Conservation (phyloP, 345 rosid genomes). For the Salix purpurea region DNA sequence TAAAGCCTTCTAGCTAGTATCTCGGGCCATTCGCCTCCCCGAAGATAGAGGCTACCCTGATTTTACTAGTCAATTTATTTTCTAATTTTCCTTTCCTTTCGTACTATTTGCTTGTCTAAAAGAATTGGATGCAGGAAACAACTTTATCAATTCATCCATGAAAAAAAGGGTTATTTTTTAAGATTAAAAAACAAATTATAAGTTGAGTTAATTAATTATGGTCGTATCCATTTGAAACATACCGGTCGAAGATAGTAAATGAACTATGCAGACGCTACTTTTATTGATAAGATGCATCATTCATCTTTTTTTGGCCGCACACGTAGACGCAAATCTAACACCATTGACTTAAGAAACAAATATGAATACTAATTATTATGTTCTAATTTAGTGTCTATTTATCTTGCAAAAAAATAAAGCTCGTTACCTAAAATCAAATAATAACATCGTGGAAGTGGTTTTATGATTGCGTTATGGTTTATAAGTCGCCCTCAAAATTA, state of each 20-base stretch:
- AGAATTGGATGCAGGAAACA: no score
- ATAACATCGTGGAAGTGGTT: background rate
- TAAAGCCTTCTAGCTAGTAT: background rate
- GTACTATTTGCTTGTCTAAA: no score
- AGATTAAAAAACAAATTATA: no score
- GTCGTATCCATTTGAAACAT: no score
- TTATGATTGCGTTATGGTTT: slow-evolving; percentile 42
- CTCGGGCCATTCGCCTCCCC: background rate
- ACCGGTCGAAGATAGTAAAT: no score
- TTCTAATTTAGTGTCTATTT: slow-evolving; percentile 4
- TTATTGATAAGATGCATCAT: slow-evolving; percentile 3
- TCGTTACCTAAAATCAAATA: slow-evolving; percentile 28
- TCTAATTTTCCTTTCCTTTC: background rate
- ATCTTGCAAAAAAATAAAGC: background rate
- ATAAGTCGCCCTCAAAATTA: slow-evolving; percentile 33
- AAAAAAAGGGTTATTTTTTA: no score
- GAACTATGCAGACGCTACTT: background rate
- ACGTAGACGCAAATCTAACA: slow-evolving; percentile 8
- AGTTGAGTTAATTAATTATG: no score
- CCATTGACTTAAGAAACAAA: background rate
- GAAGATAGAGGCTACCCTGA: background rate
- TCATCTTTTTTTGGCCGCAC: background rate
- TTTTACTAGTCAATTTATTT: background rate
- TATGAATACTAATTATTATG: slow-evolving; percentile 11
- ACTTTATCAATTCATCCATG: background rate